Base-by-base conservation (phyloP, 805 yeast genomes). In the Ogataea neopini region DNA sequence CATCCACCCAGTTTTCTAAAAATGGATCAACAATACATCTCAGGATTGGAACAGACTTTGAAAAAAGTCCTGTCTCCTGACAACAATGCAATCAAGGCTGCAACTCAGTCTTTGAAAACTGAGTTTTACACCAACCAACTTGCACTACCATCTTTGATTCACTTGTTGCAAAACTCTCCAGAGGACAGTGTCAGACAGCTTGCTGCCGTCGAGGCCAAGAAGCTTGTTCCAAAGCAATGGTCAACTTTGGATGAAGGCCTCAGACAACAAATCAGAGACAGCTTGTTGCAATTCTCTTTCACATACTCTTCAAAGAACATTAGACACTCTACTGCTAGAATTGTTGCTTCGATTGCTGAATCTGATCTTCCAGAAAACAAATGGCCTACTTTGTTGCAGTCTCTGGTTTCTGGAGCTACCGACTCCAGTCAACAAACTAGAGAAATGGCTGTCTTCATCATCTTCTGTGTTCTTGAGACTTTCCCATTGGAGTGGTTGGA, bases 131-230 rank as follows among this genome's bases (percentile, higher is more conserved):
- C 79, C 49, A 80, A 83, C 58, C 80, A 88, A 22, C 72, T 78
- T 57, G 79, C 92, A 15, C 76, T 92, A 50, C 94, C 96, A 15
- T 84, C 96, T 9, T 74, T 92, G 65, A 73, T 92, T 58, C 94
- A 88, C 61, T 80, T 94, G 51, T 75, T 89, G 62, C 90, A 87
- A 68, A 76, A 74, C 56, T 82, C 84, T 57, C 70, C 76, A 34
- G 83, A 83, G 59, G 84, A 79, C 54, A 87, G 86, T 60, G 66
- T 91, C 58, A 86, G 88, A 61, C 96, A 90, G 69, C 76, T 94
- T 52, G 95, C 97, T n/a, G 95, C 97, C 52, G 96, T 94, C 53
- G 99, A 94, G 72, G 89, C 91, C 34, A 83, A 96, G 71, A 94
- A 94, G 68, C 79, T 86, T 62, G 81, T 91, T 33, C 63, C 75